phyloP scores from a whole-genome alignment of 495 filamentous ascomycete genomes.

The Lasiosphaeria hispida region DNA sequence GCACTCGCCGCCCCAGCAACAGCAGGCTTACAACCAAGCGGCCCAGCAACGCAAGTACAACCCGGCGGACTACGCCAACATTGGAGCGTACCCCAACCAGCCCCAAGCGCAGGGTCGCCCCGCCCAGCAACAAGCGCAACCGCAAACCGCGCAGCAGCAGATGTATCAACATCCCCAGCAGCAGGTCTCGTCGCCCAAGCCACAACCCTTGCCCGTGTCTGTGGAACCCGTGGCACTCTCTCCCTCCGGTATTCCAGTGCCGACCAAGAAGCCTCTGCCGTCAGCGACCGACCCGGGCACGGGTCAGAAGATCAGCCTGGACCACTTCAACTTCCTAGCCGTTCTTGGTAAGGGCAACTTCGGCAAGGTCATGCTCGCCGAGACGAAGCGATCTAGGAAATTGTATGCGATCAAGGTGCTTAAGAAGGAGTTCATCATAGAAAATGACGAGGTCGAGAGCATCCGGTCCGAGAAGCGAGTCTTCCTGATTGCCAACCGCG shows the following conservation, averaged over 20 bases:
- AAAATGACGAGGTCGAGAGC: constrained; percentile 99
- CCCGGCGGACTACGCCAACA: constrained; percentile 67
- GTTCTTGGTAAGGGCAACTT: constrained; percentile 99
- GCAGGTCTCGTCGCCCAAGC: constrained; percentile 33
- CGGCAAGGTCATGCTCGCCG: constrained; percentile 98
- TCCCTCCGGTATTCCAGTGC: constrained; percentile 35
- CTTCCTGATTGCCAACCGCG: constrained; percentile 95
- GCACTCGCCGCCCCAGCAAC: constrained; percentile 40
- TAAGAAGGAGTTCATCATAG: constrained; percentile 99
- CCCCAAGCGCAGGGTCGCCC: constrained; percentile 35
- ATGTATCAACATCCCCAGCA: constrained; percentile 20
- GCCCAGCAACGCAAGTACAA: constrained; percentile 62
- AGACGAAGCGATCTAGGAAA: constrained; percentile 88
- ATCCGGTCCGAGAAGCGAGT: constrained; percentile 97
- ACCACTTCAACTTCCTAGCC: constrained; percentile 99
- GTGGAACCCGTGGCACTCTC: constrained; percentile 24
- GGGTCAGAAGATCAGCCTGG: constrained; percentile 81
- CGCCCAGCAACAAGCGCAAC: constrained; percentile 31
- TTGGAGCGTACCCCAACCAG: constrained; percentile 49
- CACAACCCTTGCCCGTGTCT: constrained; percentile 38
- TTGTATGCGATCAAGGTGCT: constrained; percentile 98
- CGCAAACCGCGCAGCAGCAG: constrained; percentile 41
- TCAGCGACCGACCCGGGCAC: constrained; percentile 61
- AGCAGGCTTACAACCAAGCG: constrained; percentile 27
- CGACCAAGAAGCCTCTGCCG: constrained; percentile 52